Evolutionary conservation across 2,329 filamentous ascomycete species (phyloP), one percentile per base, ranked within the genome.

Genomic region (Aspergillus viridinutans): DNA sequence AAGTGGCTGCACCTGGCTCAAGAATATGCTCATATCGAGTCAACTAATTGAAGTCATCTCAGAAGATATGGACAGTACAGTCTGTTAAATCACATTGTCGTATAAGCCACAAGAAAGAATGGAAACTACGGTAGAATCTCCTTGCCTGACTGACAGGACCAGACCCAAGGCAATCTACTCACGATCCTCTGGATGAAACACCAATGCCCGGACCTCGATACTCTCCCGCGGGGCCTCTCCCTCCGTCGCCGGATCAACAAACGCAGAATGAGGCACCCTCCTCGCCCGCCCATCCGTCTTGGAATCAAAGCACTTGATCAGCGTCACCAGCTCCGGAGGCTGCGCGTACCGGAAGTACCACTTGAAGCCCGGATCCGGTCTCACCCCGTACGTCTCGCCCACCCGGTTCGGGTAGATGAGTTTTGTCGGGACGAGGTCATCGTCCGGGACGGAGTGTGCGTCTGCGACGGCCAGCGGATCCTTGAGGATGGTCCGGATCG

Each of bases 301-400:
- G 26, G 75, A 82, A 68, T 87, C 85, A 64, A 81, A 86, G 64
- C 82, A 85, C 68, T 86, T 87, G 70, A 87, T 83, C 47, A 87
- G 64, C 3, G 83, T 74, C 3, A 83, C 80, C 71, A 87, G 78
- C 3, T 80, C 74, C 0, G 82, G 81, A 0, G 72, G 76, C 65
- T 85, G 78, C 1, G 74, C 75, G 50, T 75, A 75, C 58, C 81
- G 75, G 67, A 82, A 85, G 65, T 79, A 81, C 82, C 82, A 85
- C 64, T 71, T 74, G 42, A 83, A 80, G 1, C 61, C 55, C 0
- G 66, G 61, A 57, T 76, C 74, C 52, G 79, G 62, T n/a, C 70
- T 72, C 2, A 83, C 77, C 0, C 67, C 60, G 58, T 77, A 80
- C 10, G 80, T 83, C 72, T 83, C 80, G 14, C 81, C 81, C 32